These are phyloP conservation scores for Colletotrichum tropicicola DNA, from an alignment of 2,329 filamentous ascomycete genomes.

Conservation along the genomic window DNA sequence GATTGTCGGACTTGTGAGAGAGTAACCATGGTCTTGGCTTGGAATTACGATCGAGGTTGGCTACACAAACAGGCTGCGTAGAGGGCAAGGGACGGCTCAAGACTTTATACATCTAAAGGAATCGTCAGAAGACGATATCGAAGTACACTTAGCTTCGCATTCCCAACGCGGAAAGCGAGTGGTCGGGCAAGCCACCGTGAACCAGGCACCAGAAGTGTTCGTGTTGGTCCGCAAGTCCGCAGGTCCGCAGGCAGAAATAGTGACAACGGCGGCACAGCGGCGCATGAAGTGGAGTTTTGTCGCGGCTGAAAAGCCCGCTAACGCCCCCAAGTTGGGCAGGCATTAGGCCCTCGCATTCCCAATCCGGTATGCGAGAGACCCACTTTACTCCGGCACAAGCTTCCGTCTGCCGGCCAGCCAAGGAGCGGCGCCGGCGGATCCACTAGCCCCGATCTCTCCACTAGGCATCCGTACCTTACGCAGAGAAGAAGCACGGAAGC, in stretches of 20 bases:
- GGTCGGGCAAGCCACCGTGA: background rate
- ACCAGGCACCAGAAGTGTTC: too few relatives aligned
- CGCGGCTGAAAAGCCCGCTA: too few relatives aligned
- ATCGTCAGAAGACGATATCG: too few relatives aligned
- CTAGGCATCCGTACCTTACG: background rate
- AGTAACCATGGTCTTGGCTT: slow-evolving; percentile 47
- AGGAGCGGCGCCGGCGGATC: background rate
- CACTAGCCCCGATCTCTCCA: background rate
- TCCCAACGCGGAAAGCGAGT: background rate
- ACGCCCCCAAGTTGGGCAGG: too few relatives aligned
- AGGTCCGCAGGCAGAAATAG: too few relatives aligned
- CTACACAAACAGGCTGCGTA: too few relatives aligned
- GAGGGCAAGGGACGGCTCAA: too few relatives aligned
- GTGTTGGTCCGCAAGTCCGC: too few relatives aligned
- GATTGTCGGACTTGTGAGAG: slow-evolving; percentile 44
- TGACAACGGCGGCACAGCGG: too few relatives aligned
- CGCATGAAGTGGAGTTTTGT: too few relatives aligned
- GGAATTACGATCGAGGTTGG: too few relatives aligned
- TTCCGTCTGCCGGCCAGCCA: background rate
- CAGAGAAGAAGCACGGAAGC: too few relatives aligned
- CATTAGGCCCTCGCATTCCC: slow-evolving; percentile 24
- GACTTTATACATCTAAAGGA: background rate
- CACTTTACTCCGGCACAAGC: background rate
- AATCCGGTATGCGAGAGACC: slow-evolving; percentile 9
- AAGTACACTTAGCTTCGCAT: slow-evolving; percentile 21